Conservation (phyloP, 225 moss, liverwort and hornwort genomes). For the Neckera pumila region DNA sequence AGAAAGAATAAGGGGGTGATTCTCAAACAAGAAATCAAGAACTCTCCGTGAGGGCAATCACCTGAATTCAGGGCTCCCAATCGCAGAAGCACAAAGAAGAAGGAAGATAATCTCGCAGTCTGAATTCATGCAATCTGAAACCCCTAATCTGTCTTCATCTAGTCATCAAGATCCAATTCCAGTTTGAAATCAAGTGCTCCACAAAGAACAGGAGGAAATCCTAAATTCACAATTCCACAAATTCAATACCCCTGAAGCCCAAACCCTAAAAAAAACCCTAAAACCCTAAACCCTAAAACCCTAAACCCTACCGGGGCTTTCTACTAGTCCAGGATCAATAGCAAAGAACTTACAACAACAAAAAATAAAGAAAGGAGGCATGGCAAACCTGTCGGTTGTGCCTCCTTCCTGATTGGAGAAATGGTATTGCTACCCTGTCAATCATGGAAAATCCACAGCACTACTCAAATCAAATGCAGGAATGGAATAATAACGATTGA, state of each 20-base stretch:
- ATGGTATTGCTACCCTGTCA: slow-evolving; percentile 45
- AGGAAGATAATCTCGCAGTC: neutral
- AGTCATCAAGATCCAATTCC: neutral
- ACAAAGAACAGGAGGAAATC: neutral
- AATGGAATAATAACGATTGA: neutral
- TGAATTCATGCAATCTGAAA: neutral
- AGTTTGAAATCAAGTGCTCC: neutral
- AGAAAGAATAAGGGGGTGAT: neutral
- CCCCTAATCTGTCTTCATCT: neutral
- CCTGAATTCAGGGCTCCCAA: neutral
- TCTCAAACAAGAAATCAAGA: neutral
- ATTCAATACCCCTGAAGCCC: slow-evolving; percentile 1
- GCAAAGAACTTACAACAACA: neutral
- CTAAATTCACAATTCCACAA: neutral
- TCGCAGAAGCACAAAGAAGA: neutral
- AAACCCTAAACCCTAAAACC: neutral
- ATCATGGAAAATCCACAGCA: neutral
- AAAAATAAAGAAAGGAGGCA: neutral
- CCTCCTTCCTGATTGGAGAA: slow-evolving; percentile 65
- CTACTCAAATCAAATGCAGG: neutral
- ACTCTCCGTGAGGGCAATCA: neutral
- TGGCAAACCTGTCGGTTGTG: slow-evolving; percentile 46
- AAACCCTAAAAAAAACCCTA: neutral
- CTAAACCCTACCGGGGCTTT: neutral
- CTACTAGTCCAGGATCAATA: neutral